Evolutionary conservation across 768 basidiomycete species (phyloP).

Genomic region (Mycena pura): DNA sequence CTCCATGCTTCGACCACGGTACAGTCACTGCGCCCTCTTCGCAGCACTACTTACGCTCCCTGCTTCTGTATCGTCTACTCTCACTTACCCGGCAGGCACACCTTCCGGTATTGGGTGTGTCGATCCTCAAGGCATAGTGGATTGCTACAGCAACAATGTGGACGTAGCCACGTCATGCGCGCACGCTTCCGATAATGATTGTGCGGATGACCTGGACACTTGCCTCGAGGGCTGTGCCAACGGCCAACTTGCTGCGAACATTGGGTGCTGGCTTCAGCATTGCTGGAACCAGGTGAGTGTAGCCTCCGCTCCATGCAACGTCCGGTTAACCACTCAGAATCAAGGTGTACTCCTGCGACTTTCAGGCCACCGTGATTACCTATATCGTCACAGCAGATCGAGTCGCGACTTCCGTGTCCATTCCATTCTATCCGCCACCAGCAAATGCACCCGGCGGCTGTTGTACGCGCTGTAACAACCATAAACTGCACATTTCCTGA

Average conservation of each 20-base stretch:
- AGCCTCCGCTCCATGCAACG: background rate
- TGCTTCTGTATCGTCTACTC: constrained; percentile 1
- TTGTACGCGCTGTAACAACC: background rate
- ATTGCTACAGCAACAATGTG: constrained; percentile 6
- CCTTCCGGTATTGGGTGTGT: constrained; percentile 6
- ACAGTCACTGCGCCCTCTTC: background rate
- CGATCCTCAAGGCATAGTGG: constrained; percentile 7
- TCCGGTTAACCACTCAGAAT: background rate
- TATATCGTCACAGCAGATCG: constrained; percentile 2
- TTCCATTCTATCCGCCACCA: constrained; percentile 5
- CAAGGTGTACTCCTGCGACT: constrained; percentile 6
- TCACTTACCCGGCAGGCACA: constrained; percentile 1
- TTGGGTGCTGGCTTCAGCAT: constrained; percentile 8
- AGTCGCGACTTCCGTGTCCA: constrained; percentile 1
- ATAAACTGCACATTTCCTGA: background rate
- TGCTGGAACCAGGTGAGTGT: constrained; percentile 8
- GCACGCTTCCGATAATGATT: background rate
- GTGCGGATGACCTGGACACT: background rate
- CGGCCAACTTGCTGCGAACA: constrained; percentile 3
- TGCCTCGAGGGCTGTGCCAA: background rate
- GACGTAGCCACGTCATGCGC: background rate
- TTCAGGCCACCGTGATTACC: constrained; percentile 3
- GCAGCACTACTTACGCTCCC: constrained; percentile 1
- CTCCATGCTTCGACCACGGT: background rate
- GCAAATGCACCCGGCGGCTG: constrained; percentile 4